Evolutionary conservation across 805 yeast species (phyloP).

Genomic region (Naumovozyma dairenensis): DNA sequence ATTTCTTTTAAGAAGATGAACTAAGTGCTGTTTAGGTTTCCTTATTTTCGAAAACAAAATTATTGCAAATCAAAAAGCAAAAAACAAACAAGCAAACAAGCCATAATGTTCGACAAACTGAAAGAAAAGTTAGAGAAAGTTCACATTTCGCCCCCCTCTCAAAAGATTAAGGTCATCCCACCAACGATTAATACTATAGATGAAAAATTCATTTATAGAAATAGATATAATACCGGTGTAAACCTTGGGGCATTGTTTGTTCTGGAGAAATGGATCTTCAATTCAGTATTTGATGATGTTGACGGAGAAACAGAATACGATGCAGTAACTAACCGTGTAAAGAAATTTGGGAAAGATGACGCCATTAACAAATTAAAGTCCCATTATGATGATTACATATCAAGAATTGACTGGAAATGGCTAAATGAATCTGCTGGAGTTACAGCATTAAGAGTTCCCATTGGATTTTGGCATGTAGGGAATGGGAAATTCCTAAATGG

Average conservation of each 20-base stretch:
- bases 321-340: slow-evolving; percentile 46
- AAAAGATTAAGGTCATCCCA: slow-evolving; percentile 20
- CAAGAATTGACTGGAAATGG: slow-evolving; percentile 75
- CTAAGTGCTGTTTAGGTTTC: too few species aligned
- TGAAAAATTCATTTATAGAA: slow-evolving; percentile 42
- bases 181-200: slow-evolving; percentile 31
- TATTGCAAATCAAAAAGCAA: too few species aligned
- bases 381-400: slow-evolving; percentile 58
- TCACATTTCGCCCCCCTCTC: slow-evolving; percentile 4
- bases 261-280: slow-evolving; percentile 70
- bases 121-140: slow-evolving; percentile 16
- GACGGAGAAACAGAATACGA: slow-evolving; percentile 64
- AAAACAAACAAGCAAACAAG: too few species aligned
- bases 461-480: slow-evolving; percentile 85
- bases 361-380: slow-evolving; percentile 44
- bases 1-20: too few species aligned
- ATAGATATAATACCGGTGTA: slow-evolving; percentile 67
- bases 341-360: slow-evolving; percentile 41
- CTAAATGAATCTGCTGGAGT: slow-evolving; percentile 48
- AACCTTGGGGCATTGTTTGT: slow-evolving; percentile 78
- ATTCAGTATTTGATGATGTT: slow-evolving; percentile 46
- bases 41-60: too few species aligned
- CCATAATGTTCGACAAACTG: slow-evolving; percentile 15
- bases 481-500: slow-evolving; percentile 45
- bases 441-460: slow-evolving; percentile 76